Base-by-base conservation (phyloP, 2,329 filamentous ascomycete genomes). In the Aspergillus fischeri region DNA sequence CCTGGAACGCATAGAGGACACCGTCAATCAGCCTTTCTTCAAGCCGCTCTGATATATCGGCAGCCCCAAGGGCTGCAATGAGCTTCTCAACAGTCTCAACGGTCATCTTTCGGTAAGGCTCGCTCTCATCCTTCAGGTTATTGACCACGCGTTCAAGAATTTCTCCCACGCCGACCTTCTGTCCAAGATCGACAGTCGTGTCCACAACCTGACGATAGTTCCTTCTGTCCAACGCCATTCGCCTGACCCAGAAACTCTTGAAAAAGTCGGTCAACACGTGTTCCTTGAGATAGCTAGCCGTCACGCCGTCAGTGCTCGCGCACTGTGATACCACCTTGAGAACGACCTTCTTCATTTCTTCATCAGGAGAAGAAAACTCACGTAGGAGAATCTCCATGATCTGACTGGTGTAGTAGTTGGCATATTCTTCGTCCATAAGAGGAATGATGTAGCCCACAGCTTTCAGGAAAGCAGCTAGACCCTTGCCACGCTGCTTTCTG, bases 291-390 rank as follows among this genome's bases (percentile, higher is more conserved):
- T 97, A 99, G 42, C 87, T 89, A 38, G 92, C 90, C 35, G 94
- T 97, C 28, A 99, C 94, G 77, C 94, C 94, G 70, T 96, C 90
- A 2, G 93, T 97, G 65, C 89, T 89, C 7, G 94, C 91, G 70
- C 94, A 97, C 71, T 99, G 94, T 20, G 92, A 97, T 17, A 99
- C 87, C 28, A 99, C 94, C 77, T 97, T 97, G 57, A 99, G 80
- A 7, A 99, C 94, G 1, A 99, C 94, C 79, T 99, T 99, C 79
- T 97, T 99, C 94, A 99, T 99, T 76, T 99, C 94, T 75, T 99
- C 94, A 64, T 99, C 94, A 0, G 94, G 94, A 0, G 93, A 97
- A 6, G 92, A 90, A 70, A 99, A 99, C 72, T 99, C 94, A 67
- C 94, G 87, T 29, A 97, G 85, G 14, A 99, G 80, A 68, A 97